phyloP scores from a whole-genome alignment of 208 protist genomes.

The Trypanosoma conorhini region DNA sequence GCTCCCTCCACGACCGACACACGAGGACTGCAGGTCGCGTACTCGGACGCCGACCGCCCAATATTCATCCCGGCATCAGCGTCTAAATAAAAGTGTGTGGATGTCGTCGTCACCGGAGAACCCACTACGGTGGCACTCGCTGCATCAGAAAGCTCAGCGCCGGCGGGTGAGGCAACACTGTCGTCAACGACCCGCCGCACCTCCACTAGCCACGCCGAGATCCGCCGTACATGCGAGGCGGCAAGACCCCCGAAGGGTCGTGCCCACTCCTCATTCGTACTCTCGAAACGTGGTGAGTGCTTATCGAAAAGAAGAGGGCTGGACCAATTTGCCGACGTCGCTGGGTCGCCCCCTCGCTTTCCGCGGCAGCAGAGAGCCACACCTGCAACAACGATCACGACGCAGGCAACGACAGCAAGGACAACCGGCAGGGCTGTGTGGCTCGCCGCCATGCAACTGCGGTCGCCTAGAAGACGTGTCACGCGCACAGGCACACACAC shows the following conservation, averaged over 20 bases:
- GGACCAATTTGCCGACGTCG: neutral
- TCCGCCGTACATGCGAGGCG: neutral
- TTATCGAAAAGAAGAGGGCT: neutral
- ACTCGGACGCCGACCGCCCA: constrained; percentile 8
- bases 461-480: neutral
- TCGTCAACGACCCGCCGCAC: neutral
- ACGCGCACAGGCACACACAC: neutral
- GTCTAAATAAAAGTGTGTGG: neutral
- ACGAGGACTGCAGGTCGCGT: constrained; percentile 13
- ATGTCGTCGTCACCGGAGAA: neutral
- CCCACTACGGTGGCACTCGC: neutral
- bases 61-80: neutral
- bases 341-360: neutral
- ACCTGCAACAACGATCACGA: neutral
- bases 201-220: constrained; percentile 9
- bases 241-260: neutral
- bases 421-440: neutral
- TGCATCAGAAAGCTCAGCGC: neutral
- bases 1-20: constrained; percentile 2
- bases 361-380: neutral
- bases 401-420: constrained; percentile 1
- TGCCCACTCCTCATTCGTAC: too few species aligned
- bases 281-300: neutral
- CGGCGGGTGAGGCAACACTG: neutral
- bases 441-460: constrained; percentile 1